phyloP scores from a whole-genome alignment of 257 asterid genomes.

The Echium plantagineum region DNA sequence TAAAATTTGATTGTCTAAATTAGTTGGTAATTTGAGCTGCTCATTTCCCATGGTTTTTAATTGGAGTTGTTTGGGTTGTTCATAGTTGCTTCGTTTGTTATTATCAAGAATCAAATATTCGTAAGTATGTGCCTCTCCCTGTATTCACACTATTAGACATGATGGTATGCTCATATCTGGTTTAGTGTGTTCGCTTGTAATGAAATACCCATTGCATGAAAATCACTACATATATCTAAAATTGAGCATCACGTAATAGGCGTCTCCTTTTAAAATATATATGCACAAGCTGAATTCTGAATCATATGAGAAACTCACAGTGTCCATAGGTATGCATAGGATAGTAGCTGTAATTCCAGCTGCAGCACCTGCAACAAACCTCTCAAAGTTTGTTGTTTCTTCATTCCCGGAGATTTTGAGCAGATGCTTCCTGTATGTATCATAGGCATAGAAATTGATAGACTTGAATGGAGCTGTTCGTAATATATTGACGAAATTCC shows the following conservation, averaged over 20 bases:
- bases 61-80: no score
- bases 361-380: conserved; percentile 91
- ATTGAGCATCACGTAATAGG: conserved; percentile 3
- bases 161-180: neutral
- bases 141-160: no score
- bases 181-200: neutral
- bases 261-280: conserved; percentile 8
- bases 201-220: neutral
- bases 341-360: conserved; percentile 96
- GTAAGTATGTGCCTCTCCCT: no score
- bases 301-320: conserved; percentile 46
- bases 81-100: no score
- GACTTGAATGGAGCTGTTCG: conserved; percentile 98
- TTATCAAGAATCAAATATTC: no score
- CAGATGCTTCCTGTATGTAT: conserved; percentile 63
- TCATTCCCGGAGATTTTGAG: conserved; percentile 60
- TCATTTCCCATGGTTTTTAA: no score
- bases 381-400: conserved; percentile 78
- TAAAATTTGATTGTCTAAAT: no score
- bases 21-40: no score
- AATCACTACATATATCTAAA: neutral
- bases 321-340: conserved; percentile 96
- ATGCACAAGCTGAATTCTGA: conserved; percentile 6
- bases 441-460: conserved; percentile 86
- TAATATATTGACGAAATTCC: conserved; percentile 80